Base-by-base conservation (phyloP, 768 basidiomycete species). In the Multifurca ochricompacta region DNA sequence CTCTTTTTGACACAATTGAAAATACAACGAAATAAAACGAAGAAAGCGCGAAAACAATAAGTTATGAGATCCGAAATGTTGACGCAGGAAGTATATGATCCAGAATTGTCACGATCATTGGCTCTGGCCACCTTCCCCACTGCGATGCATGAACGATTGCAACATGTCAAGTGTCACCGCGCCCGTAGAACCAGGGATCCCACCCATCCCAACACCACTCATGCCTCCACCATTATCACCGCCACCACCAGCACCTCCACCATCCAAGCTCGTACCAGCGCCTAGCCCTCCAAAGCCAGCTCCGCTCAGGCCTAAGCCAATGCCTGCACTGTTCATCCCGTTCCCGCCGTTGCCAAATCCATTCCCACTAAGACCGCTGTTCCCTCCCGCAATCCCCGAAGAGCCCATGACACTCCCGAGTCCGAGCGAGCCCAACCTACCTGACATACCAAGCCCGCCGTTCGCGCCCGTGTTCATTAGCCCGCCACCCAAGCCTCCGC, bases 61-160 rank as follows among this genome's bases (percentile, higher is more conserved):
- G 54, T 45, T 36, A 44, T 25, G 41, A 23, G 23, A 25, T 42
- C 41, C 41, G 23, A 2, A 42, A 16, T 25, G 41, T 3, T 11
- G 27, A n/a, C n/a, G n/a, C n/a, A 4, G n/a, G 2, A 47, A 6
- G 19, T 9, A 28, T 14, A 50, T 23, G 31, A 45, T 16, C 14
- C 23, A n/a, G n/a, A n/a, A n/a, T n/a, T n/a, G n/a, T n/a, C n/a
- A n/a, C n/a, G n/a, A 2, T 51, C 50, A 47, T 35, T 51, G 27
- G 3, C 57, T 52, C 36, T 49, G 57, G 35, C 60, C 53, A 16
- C 44, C 58, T 27, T 53, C 54, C 32, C 51, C 58, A 25, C 28
- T 59, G 4, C 60, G 58, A 18, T 59, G 50, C 50, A 61, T 21
- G n/a, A 54, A 61, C 21, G 58, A 58, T 21, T 59, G 58, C 5